Evolutionary conservation across 371 early-diverging fungal species (phyloP).

Genomic region (Lichtheimia hyalospora): DNA sequence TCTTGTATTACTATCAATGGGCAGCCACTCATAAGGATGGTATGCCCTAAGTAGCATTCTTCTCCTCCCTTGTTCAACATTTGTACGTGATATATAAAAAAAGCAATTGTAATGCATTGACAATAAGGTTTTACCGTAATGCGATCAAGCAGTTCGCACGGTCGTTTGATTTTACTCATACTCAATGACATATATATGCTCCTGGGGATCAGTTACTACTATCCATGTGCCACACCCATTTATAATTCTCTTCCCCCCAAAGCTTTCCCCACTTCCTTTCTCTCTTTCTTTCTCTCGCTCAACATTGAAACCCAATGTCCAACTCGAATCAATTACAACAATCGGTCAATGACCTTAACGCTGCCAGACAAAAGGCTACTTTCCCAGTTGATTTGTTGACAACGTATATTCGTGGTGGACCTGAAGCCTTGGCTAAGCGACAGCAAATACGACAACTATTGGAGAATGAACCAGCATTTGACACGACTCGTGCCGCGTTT

Average conservation of each 20-base stretch:
- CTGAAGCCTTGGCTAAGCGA: conserved; percentile 24
- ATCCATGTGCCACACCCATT: too few relatives aligned
- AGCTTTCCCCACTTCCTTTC: not conserved
- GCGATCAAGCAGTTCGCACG: conserved; percentile 2
- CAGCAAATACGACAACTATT: conserved; percentile 33
- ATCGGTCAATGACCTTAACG: conserved; percentile 41
- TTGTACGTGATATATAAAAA: not conserved
- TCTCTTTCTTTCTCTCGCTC: not conserved
- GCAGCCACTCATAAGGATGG: conserved; percentile 38
- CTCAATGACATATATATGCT: conserved; percentile 5
- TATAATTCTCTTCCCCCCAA: too few relatives aligned
- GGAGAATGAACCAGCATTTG: conserved; percentile 49
- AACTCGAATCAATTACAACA: conserved; percentile 26
- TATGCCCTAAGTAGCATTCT: not conserved
- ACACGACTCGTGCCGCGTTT: conserved; percentile 28
- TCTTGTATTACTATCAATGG: conserved; percentile 86
- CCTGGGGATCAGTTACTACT: not conserved
- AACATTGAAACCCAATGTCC: not conserved
- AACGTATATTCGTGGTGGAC: conserved; percentile 40
- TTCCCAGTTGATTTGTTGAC: conserved; percentile 41
- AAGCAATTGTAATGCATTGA: too few relatives aligned
- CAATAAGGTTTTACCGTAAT: too few relatives aligned
- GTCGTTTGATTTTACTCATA: conserved; percentile 12
- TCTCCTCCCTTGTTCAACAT: not conserved
- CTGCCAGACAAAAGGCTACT: conserved; percentile 46